These are phyloP conservation scores for Balakata baccata DNA, from an alignment of 345 rosid genomes.

Conservation along the genomic window DNA sequence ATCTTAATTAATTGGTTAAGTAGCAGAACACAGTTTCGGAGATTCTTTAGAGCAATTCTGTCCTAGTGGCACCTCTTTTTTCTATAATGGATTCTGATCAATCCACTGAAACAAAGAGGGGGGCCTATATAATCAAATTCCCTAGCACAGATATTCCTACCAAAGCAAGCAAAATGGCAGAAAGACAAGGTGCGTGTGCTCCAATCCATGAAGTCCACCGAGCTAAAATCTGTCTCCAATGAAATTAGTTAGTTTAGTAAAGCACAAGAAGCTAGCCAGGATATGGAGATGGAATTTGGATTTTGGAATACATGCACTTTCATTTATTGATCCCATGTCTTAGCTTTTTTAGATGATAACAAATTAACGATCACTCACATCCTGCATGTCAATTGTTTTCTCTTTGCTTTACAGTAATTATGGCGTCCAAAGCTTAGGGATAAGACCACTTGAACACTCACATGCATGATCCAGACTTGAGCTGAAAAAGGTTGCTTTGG, in stretches of 20 bases:
- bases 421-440: neutral
- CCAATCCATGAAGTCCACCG: neutral
- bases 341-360: no score
- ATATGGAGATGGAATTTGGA: no score
- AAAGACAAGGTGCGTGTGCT: neutral
- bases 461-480: neutral
- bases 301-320: no score
- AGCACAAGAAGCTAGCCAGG: no score
- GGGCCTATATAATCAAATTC: neutral
- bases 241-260: no score
- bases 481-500: neutral
- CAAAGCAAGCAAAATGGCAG: no score
- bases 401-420: constrained; percentile 17
- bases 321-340: no score
- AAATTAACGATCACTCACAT: constrained; percentile 4
- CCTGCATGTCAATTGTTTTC: constrained; percentile 18
- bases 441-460: neutral
- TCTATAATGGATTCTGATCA: constrained; percentile 6
- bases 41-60: no score
- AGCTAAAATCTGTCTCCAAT: neutral
- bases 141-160: neutral
- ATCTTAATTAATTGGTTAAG: neutral
- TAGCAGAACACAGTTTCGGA: no score
- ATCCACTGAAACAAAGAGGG: neutral
- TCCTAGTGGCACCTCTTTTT: constrained; percentile 1